Percentiles rank a stretch among this genome's conserved stretches.
Conservation (phyloP, 2,329 filamentous ascomycete genomes). For the Elsinoe australis region DNA sequence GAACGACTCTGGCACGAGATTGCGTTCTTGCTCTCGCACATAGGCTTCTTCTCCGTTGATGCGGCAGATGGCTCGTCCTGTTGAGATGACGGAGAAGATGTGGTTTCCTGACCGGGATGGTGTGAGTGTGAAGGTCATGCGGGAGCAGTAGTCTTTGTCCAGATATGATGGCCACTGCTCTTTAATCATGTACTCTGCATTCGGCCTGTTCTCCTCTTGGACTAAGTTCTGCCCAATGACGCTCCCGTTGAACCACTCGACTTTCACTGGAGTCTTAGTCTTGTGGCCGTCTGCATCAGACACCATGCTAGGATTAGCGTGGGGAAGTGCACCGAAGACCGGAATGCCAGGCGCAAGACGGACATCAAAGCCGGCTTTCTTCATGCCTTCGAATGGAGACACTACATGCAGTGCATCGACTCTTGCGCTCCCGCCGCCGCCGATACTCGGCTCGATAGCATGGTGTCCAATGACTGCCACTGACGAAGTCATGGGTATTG, state of each 20-base stretch:
- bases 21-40: neutral
- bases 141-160: neutral
- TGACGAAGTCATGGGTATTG: slow-evolving; percentile 53
- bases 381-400: slow-evolving; percentile 16
- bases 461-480: slow-evolving; percentile 66
- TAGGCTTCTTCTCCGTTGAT: neutral
- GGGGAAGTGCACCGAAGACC: slow-evolving; percentile 5
- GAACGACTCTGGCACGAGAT: neutral
- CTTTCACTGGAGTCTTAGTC: neutral
- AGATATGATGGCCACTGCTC: slow-evolving; percentile 5
- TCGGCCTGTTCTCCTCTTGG: neutral
- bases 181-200: slow-evolving; percentile 6
- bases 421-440: slow-evolving; percentile 18
- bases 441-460: slow-evolving; percentile 54
- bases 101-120: neutral
- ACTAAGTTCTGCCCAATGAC: neutral
- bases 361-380: neutral
- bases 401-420: slow-evolving; percentile 15
- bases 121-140: slow-evolving; percentile 4
- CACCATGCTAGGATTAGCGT: neutral
- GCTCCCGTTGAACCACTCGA: slow-evolving; percentile 2
- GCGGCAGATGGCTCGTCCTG: neutral
- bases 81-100: slow-evolving; percentile 4
- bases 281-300: neutral
- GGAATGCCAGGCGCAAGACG: neutral